Percentiles rank a stretch among this genome's conserved stretches.
These are phyloP conservation scores for Acacia acuminata DNA, from an alignment of 306 rosid genomes.

Conservation along the genomic window DNA sequence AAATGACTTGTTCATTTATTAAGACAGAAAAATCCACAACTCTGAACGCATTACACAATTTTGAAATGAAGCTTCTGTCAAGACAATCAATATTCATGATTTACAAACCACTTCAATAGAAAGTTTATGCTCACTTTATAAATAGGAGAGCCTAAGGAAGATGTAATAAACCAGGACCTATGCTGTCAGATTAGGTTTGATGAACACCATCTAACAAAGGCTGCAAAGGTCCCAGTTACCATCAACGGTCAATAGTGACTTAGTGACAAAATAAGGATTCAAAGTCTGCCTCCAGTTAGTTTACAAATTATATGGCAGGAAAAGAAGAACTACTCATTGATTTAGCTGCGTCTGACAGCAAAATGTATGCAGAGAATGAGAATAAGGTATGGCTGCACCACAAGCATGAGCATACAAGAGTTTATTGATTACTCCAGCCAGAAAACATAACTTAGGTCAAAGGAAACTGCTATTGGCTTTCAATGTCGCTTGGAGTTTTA, in stretches of 20 bases:
- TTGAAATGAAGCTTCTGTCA: conserved; percentile 12
- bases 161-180: conserved; percentile 6
- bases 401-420: background rate
- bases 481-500: background rate
- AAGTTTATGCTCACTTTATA: background rate
- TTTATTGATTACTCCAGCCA: background rate
- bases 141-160: conserved; percentile 9
- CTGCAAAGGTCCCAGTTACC: conserved; percentile 15
- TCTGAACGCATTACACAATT: conserved; percentile 9
- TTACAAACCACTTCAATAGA: conserved; percentile 11
- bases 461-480: conserved; percentile 12
- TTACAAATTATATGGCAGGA: background rate
- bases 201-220: conserved; percentile 15
- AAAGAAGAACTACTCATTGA: background rate
- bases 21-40: conserved; percentile 26
- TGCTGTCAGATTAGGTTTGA: conserved; percentile 17
- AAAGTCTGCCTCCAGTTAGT: conserved; percentile 3
- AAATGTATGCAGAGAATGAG: background rate
- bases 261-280: background rate
- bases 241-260: conserved; percentile 18
- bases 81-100: background rate
- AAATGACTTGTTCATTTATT: conserved; percentile 7
- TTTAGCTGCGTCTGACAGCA: background rate
- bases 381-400: background rate
- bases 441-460: conserved; percentile 11